phyloP scores from a whole-genome alignment of 2,329 filamentous ascomycete species.

The Westerdykella ornata region DNA sequence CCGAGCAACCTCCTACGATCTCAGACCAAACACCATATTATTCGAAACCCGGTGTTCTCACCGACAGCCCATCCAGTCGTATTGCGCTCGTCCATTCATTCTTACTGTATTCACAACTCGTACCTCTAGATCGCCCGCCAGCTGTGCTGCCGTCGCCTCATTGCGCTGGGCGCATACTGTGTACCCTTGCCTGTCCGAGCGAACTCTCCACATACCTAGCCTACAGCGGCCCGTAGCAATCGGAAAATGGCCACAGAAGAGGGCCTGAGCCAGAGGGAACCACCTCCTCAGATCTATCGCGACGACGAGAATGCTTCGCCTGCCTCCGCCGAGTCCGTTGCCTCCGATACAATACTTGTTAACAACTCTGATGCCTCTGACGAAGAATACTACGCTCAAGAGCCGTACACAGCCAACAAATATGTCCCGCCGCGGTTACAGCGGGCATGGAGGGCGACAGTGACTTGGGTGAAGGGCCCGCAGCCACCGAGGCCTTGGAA shows the following conservation, averaged over 20 bases:
- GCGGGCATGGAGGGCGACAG: conserved; percentile 34
- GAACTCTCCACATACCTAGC: too few species aligned
- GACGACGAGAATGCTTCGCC: conserved; percentile 25
- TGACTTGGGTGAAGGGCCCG: conserved; percentile 46
- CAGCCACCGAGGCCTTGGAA: conserved; percentile 44
- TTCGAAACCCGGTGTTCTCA: too few species aligned
- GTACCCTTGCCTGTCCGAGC: too few species aligned
- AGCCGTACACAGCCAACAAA: conserved; percentile 20
- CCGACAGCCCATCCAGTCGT: too few species aligned
- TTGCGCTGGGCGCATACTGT: too few species aligned
- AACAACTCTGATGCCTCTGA: conserved; percentile 30
- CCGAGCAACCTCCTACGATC: background rate
- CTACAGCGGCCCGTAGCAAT: too few species aligned
- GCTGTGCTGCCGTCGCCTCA: too few species aligned
- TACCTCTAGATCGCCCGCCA: too few species aligned
- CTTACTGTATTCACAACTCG: too few species aligned
- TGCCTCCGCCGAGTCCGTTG: conserved; percentile 20
- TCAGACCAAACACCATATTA: too few species aligned
- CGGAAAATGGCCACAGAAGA: background rate
- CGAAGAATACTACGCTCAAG: conserved; percentile 21
- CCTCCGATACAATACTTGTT: conserved; percentile 16
- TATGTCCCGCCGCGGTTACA: conserved; percentile 50
- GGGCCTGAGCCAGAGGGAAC: conserved; percentile 11
- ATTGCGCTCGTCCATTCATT: too few species aligned
- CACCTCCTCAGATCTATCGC: conserved; percentile 26